Base-by-base conservation (phyloP, 768 basidiomycete genomes). In the Pleurotus ostreatus region DNA sequence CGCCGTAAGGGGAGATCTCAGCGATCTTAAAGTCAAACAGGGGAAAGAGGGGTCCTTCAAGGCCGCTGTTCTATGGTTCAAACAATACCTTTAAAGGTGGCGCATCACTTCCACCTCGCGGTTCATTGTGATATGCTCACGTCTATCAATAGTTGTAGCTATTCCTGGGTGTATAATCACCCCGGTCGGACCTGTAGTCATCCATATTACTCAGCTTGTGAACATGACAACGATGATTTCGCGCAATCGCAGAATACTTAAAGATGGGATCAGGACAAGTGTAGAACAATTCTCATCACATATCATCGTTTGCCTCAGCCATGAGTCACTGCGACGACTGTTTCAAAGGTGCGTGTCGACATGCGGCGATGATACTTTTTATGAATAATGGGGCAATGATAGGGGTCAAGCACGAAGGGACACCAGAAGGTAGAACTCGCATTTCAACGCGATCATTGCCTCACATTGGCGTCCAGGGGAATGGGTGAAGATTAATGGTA, bases 41-140 rank as follows among this genome's bases (percentile, higher is more conserved):
- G 85, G 78, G 20, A 85, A 84, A 67, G 85, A 86, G 63, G 83
- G 82, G 23, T 72, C 83, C 0, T 85, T 86, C 73, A 78, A 78
- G 67, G 71, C 77, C 25, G 67, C 76, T 15, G 79, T 86, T 40
- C 74, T 81, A 58, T 86, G 77, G 74, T 77, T 85, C 69, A 64
- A 67, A 57, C 69, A 75, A 61, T 61, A 77, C 39, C 26, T 68
- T 46, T 70, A 41, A 44, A n/a, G 20, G 41, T n/a, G n/a, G 20
- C 20, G 12, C 41, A 22, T 44, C 41, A 44, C 20, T 44, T 13
- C 41, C 6, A 15, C 20, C 41, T 44, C 20, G 41, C 11, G 41
- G 30, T 34, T 34, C 30, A 9, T 11, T 34, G 9, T 34, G 30
- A 34, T 34, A 11, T 34, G 9, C 30, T 34, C 30, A 34, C 30